These are phyloP conservation scores for Hericium erinaceus DNA, from an alignment of 768 basidiomycete genomes.

Conservation along the genomic window DNA sequence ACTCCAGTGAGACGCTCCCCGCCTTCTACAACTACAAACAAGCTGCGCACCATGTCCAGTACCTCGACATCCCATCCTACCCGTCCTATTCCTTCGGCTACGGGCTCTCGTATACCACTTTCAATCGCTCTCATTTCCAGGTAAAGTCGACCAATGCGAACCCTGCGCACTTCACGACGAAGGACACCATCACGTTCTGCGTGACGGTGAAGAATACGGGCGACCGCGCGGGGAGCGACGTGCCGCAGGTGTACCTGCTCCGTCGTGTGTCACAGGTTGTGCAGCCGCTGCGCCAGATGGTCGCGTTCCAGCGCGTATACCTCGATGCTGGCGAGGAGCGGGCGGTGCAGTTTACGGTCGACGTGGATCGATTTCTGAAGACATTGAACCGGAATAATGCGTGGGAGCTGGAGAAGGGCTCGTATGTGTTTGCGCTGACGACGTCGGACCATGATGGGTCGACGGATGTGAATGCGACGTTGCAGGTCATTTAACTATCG, in stretches of 20 bases:
- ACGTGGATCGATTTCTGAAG: not conserved
- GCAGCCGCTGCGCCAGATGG: not conserved
- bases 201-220: not conserved
- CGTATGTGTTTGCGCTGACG: not conserved
- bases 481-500: not conserved
- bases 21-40: not conserved
- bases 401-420: not conserved
- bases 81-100: not conserved
- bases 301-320: not conserved
- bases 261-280: not conserved
- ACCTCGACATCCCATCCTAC: not conserved
- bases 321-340: not conserved
- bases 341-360: not conserved
- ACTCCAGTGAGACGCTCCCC: not conserved
- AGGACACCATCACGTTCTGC: not conserved
- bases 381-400: not conserved
- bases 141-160: not conserved
- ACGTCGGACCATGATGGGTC: not conserved
- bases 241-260: not conserved
- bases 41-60: not conserved
- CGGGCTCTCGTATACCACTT: not conserved
- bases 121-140: not conserved
- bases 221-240: not conserved
- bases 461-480: not conserved
- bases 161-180: not conserved